Evolutionary conservation across 441 rosid species (phyloP), one percentile per base, ranked within the genome.

Genomic region (Gossypium aridum): DNA sequence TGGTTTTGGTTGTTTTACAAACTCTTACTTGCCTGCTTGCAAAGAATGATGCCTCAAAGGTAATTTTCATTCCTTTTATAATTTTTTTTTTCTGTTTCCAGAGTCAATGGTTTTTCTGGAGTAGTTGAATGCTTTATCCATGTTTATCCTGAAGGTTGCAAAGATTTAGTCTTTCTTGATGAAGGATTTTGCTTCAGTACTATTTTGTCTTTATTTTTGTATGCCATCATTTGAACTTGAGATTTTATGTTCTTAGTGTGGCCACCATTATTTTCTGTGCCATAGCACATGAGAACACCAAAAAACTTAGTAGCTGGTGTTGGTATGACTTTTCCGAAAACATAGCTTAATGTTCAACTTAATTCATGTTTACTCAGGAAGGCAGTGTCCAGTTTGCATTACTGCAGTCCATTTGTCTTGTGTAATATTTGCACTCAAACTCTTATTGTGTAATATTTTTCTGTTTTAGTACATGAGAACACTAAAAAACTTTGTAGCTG

Each of bases 41-140:
- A 53, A 85, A 80, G 82, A 96, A 90, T 80, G 98, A 94, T 80
- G 78, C 82, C 77, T 92, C 99, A 54, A 93, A 96, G 99, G 98
- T 94, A 84, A 69, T 69, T 71, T 73, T 19, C 51, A 34, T 70
- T 70, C 73, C 16, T 51, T 25, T 45, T 45, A 43, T 45, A 45
- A 45, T 45, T 45, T 45, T 45, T 19, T 19, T 77, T 45, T 61
- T 51, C 75, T 49, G 26, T 62, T 66, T 76, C 12, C 75, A 67
- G 72, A 47, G 74, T 71, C 31, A 28, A 8, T 53, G 28, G 23
- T 72, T 13, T 57, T 60, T 19, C 49, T 78, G 59, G 62, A 67
- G 73, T 56, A 16, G 62, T 53, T 37, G 51, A 61, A 7, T 62
- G 47, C 70, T 73, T 55, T 31, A 12, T 73, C 17, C 56, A 23